A percentile compares a stretch with the other conserved stretches of the same genome.
phyloP scores from a whole-genome alignment of 148 eudicot genomes.

The Diospyros lotus region DNA sequence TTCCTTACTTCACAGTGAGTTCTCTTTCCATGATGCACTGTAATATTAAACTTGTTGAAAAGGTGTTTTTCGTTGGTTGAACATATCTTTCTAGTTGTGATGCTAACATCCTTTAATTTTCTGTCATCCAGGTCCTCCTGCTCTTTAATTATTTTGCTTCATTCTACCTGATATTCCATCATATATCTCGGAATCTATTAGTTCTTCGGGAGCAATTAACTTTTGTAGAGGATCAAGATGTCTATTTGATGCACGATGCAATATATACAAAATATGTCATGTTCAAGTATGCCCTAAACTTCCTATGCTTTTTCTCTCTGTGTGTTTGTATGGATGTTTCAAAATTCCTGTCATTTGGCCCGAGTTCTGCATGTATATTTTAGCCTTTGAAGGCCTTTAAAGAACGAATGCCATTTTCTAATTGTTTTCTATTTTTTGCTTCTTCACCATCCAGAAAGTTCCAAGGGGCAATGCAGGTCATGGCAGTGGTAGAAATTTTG shows the following conservation, averaged over 20 bases:
- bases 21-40: neutral
- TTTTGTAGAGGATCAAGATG: constrained; percentile 68
- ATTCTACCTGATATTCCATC: constrained; percentile 80
- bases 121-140: constrained; percentile 59
- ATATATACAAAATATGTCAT: constrained; percentile 68
- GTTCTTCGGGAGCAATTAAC: constrained; percentile 69
- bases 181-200: constrained; percentile 65
- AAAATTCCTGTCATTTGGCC: constrained; percentile 1
- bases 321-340: neutral
- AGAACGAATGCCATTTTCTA: neutral
- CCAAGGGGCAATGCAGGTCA: constrained; percentile 73
- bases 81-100: neutral
- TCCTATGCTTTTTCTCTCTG: neutral
- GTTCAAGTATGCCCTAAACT: constrained; percentile 63
- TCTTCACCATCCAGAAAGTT: constrained; percentile 59
- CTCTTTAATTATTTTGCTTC: constrained; percentile 62
- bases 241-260: constrained; percentile 73
- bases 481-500: constrained; percentile 74
- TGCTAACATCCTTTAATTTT: constrained; percentile 15
- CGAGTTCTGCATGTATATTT: too few relatives aligned
- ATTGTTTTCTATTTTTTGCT: neutral
- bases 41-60: neutral
- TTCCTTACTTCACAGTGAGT: constrained; percentile 91
- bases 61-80: neutral
- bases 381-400: neutral